Evolutionary conservation across 257 asterid genomes (phyloP), one percentile per base, ranked within the genome.

Genomic region (Haberlea rhodopensis): DNA sequence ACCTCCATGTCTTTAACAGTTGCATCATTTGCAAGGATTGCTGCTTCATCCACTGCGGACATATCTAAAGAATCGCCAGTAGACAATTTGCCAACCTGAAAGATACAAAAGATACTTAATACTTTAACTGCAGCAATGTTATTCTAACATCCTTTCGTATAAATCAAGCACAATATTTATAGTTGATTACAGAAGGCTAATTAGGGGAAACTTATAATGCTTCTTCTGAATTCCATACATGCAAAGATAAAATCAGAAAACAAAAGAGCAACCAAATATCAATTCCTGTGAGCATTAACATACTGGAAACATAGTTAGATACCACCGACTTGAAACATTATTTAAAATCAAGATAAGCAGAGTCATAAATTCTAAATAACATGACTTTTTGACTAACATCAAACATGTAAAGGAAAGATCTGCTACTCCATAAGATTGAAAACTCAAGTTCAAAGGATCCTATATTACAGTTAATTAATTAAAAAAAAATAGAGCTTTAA

Each of bases 21-120:
- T 43, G 99, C 97, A 56, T 82, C 91, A 74, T 94, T 94, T 65
- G 96, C 86, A 65, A 59, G n/a, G 15, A 94, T 90, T 48, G 86
- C 73, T 46, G 83, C 81, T 86, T 90, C 97, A 79, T 94, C 99
- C 15, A 77, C 80, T 29, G 97, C 80, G 67, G 83, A 76, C 87
- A 94, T 94, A 69, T 94, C 99, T 66, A 94, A 80, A 58, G 99
- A 94, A 77, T 94, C 99, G 15, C 99, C 97, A 7, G 99, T 94
- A 45, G 99, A 87, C 77, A 94, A 78, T 78, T 80, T 94, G 25
- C 96, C 96, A 16, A 88, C 87, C 99, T 92, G 75, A 68, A 63
- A 68, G 71, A 70, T 56, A 61, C 66, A 72, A 4, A 46, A 9
- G n/a, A 54, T 43, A n/a, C n/a, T n/a, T n/a, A 16, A 16, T 9